Evolutionary conservation across 495 filamentous ascomycete genomes (phyloP).

Genomic region (Thozetella sp.): DNA sequence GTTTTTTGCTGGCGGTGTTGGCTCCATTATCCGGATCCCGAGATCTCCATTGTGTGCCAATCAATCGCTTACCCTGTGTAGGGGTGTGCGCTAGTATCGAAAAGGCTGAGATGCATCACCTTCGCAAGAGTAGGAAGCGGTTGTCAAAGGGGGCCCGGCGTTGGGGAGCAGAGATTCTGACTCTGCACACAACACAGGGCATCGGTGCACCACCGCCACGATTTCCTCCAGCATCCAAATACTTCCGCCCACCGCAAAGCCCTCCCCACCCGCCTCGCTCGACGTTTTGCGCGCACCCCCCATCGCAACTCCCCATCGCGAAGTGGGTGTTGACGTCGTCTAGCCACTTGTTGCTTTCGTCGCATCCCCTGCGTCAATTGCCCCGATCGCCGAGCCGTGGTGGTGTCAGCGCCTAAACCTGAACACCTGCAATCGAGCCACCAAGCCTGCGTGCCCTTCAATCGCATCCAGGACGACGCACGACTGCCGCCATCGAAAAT

Average conservation of each 20-base stretch:
- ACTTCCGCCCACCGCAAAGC: background rate
- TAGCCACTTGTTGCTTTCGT: background rate
- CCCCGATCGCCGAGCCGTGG: background rate
- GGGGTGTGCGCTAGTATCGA: conserved; percentile 25
- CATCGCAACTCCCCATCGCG: background rate
- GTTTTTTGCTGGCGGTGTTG: conserved; percentile 2
- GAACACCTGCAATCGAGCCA: background rate
- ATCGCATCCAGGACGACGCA: background rate
- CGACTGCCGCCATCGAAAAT: background rate
- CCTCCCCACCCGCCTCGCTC: background rate
- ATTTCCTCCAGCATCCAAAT: conserved; percentile 1
- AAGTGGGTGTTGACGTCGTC: background rate
- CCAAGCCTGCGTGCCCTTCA: background rate
- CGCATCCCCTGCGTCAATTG: conserved; percentile 1
- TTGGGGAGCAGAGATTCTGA: conserved; percentile 30
- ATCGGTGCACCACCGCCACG: conserved; percentile 4
- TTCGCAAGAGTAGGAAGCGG: conserved; percentile 16
- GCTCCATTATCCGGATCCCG: conserved; percentile 3
- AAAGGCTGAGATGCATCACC: conserved; percentile 3
- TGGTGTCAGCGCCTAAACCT: background rate
- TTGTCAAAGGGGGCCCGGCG: conserved; percentile 26
- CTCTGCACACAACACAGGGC: conserved; percentile 31
- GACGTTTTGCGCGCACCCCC: background rate
- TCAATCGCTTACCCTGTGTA: conserved; percentile 18
- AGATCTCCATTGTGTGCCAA: conserved; percentile 2